phyloP scores from a whole-genome alignment of 2,329 filamentous ascomycete genomes.

The Xenosphaeropsis pyriputrescens region DNA sequence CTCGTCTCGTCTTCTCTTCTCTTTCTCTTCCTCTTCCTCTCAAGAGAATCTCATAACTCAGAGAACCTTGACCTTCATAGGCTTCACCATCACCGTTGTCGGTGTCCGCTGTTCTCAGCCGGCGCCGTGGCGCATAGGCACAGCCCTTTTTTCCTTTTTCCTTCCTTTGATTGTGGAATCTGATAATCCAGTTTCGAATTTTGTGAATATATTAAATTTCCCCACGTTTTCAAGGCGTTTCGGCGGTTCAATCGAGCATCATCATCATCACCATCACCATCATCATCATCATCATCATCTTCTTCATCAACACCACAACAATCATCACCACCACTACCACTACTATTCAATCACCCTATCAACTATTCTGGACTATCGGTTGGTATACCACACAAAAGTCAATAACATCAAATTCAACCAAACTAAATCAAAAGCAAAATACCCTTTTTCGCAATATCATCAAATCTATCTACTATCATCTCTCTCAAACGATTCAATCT shows the following conservation, averaged over 20 bases:
- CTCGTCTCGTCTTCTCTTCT: too few species aligned
- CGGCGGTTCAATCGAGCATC: slow-evolving; percentile 15
- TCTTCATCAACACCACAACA: slow-evolving; percentile 3
- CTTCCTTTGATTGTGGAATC: slow-evolving; percentile 16
- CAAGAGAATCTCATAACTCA: too few species aligned
- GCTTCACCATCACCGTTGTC: slow-evolving; percentile 10
- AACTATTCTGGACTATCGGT: slow-evolving; percentile 3
- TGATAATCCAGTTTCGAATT: background rate
- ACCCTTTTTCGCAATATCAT: background rate
- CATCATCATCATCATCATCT: slow-evolving; percentile 9
- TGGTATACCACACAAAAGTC: background rate
- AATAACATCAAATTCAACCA: background rate
- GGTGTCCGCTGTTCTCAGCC: slow-evolving; percentile 18
- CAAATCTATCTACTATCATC: too few species aligned
- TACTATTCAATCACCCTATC: background rate
- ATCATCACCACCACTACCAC: slow-evolving; percentile 4
- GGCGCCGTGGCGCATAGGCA: slow-evolving; percentile 20
- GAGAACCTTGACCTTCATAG: too few species aligned
- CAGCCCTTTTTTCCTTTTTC: slow-evolving; percentile 10
- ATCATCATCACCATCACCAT: too few species aligned
- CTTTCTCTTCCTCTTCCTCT: too few species aligned
- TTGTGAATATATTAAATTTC: background rate
- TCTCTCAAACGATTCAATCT: slow-evolving; percentile 13
- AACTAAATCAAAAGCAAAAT: background rate
- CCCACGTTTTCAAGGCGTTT: slow-evolving; percentile 1